Evolutionary conservation across 148 eudicot species (phyloP).

Genomic region (Mesembryanthemum crystallinum): DNA sequence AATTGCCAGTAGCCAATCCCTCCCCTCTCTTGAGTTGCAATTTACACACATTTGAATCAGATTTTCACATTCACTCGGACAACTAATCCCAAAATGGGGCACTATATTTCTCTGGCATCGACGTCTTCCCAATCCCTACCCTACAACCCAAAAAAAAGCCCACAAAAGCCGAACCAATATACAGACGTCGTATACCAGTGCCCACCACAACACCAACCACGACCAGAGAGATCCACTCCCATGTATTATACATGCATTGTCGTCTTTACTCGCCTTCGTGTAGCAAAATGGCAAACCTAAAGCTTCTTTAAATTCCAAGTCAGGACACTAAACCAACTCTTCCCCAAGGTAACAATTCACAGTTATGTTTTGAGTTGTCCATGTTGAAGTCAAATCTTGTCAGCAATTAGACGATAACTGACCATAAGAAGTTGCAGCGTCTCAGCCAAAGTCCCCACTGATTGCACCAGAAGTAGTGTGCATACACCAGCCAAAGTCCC

Average conservation of each 20-base stretch:
- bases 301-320: neutral
- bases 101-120: neutral
- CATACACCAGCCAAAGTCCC: neutral
- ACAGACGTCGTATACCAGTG: conserved; percentile 6
- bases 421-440: neutral
- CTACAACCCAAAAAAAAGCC: neutral
- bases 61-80: neutral
- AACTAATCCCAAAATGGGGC: conserved; percentile 25
- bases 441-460: neutral
- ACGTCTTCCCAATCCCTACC: neutral
- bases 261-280: neutral
- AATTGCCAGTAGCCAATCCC: neutral
- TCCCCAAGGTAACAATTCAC: neutral
- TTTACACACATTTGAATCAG: conserved; percentile 13
- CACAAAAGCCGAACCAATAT: conserved; percentile 5
- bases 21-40: neutral
- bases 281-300: neutral
- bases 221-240: neutral
- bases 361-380: neutral
- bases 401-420: neutral
- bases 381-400: neutral
- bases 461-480: neutral
- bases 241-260: neutral
- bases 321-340: neutral
- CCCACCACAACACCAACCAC: neutral